Conservation (phyloP, 257 asterid genomes). For the Nicotiana otophora region DNA sequence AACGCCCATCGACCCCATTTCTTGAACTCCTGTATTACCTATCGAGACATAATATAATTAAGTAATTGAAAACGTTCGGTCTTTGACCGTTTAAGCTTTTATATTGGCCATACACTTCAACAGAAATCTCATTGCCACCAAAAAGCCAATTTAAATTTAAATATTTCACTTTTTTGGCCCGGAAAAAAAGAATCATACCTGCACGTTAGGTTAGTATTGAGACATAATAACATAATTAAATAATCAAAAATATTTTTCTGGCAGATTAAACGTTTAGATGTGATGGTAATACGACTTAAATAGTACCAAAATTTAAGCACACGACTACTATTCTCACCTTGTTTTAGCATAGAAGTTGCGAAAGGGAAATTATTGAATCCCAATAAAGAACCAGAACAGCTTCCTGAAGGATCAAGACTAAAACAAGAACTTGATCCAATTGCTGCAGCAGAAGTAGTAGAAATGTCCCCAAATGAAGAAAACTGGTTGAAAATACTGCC, state of each 20-base stretch:
- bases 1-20: constrained; percentile 32
- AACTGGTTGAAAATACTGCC: constrained; percentile 29
- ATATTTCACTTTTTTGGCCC: too few relatives aligned
- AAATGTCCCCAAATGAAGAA: constrained; percentile 30
- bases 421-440: constrained; percentile 34
- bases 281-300: too few relatives aligned
- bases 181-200: too few relatives aligned
- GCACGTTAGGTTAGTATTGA: too few relatives aligned
- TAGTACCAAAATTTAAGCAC: fast-evolving
- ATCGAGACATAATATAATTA: neutral
- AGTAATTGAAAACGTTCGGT: neutral
- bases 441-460: constrained; percentile 21
- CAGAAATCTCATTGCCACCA: too few relatives aligned
- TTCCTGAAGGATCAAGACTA: constrained; percentile 34
- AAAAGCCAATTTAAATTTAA: too few relatives aligned
- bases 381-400: constrained; percentile 19
- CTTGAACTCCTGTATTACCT: constrained; percentile 24
- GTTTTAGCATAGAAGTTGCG: constrained; percentile 20
- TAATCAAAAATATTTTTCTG: too few relatives aligned
- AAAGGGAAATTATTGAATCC: constrained; percentile 39
- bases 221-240: too few relatives aligned
- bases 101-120: neutral
- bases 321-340: neutral
- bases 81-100: neutral
- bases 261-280: too few relatives aligned